A percentile compares a stretch with the other conserved stretches of the same genome.
Evolutionary conservation across 768 basidiomycete genomes (phyloP).

Genomic region (Boletus subcaerulescens): DNA sequence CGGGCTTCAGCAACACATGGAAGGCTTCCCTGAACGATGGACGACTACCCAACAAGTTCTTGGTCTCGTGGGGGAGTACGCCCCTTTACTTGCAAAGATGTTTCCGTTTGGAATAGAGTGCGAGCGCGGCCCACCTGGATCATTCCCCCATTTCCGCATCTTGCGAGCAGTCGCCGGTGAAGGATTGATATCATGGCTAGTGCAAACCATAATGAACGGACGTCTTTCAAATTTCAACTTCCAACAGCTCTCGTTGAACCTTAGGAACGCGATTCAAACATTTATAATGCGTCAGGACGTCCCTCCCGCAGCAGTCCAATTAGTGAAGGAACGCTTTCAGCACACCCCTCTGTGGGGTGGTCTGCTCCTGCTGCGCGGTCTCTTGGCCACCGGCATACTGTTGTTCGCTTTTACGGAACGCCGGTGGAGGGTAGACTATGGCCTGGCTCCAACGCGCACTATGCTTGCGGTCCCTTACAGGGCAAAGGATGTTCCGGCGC

Average conservation of each 20-base stretch:
- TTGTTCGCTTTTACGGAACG: constrained; percentile 31
- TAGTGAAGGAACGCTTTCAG: constrained; percentile 7
- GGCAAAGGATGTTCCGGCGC: constrained; percentile 37
- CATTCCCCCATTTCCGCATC: constrained; percentile 27
- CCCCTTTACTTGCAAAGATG: neutral
- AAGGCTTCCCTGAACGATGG: constrained; percentile 38
- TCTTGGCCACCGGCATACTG: constrained; percentile 32
- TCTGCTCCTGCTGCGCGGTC: constrained; percentile 35
- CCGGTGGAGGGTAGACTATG: constrained; percentile 40
- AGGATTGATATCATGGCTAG: constrained; percentile 11
- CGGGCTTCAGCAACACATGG: constrained; percentile 27
- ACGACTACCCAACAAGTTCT: constrained; percentile 31
- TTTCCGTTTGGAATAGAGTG: constrained; percentile 19
- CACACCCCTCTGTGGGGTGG: constrained; percentile 14
- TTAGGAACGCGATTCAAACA: constrained; percentile 9
- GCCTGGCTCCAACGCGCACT: constrained; percentile 31
- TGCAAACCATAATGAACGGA: constrained; percentile 14
- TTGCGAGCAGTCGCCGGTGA: constrained; percentile 10
- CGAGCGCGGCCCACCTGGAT: constrained; percentile 7
- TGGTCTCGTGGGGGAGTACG: constrained; percentile 21
- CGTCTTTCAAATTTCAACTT: constrained; percentile 18
- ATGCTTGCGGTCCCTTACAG: constrained; percentile 38
- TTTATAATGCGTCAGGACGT: constrained; percentile 24
- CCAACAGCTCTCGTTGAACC: neutral
- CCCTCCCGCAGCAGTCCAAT: neutral